Conservation (phyloP, 1,284 basidiomycete species). For the Melampsora americana region DNA sequence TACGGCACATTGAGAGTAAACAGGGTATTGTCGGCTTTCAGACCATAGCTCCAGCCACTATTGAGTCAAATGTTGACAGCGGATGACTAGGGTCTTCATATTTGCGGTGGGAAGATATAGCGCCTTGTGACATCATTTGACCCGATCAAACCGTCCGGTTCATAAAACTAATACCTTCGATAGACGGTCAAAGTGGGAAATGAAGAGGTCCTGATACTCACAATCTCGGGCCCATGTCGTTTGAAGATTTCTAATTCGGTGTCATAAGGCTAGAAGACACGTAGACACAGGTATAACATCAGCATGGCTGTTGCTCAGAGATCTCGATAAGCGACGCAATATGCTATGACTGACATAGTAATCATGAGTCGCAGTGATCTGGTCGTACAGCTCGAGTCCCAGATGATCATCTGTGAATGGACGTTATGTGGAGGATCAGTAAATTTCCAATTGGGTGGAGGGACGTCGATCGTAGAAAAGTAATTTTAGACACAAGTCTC, state of each 20-base stretch:
- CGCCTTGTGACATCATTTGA: no score
- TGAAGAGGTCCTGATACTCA: background rate
- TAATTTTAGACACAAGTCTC: background rate
- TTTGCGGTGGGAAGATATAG: no score
- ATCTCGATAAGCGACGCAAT: background rate
- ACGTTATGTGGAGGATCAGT: background rate
- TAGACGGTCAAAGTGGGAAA: background rate
- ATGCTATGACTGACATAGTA: conserved; percentile 30
- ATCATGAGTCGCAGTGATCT: conserved; percentile 33
- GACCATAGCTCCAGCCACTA: no score
- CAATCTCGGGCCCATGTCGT: conserved; percentile 24
- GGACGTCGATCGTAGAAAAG: background rate
- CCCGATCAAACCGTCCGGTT: no score
- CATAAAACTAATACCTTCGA: no score
- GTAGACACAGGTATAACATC: background rate
- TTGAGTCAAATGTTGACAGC: no score
- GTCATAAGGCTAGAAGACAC: conserved; percentile 26
- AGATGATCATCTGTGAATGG: conserved; percentile 23
- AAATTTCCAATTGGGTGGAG: background rate
- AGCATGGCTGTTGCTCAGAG: background rate
- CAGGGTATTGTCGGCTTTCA: background rate
- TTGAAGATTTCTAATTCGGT: conserved; percentile 39
- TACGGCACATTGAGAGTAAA: background rate
- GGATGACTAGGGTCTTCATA: no score
- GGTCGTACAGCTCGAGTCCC: conserved; percentile 37